phyloP scores from a whole-genome alignment of 2,329 filamentous ascomycete genomes.

The Penicillium italicum region DNA sequence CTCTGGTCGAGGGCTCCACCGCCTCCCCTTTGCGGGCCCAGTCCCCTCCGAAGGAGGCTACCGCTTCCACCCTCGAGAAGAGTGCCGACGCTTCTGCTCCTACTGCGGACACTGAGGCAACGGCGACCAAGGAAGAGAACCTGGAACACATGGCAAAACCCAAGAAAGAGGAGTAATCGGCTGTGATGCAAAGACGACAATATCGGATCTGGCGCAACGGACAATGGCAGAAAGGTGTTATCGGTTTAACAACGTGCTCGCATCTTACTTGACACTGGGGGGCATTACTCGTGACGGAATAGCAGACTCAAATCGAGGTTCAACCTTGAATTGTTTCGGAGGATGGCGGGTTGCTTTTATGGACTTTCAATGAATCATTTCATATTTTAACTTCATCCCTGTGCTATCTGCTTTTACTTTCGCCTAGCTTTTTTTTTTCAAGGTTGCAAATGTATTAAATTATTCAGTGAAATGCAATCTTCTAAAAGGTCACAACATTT shows the following conservation, averaged over 20 bases:
- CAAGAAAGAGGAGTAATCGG: conserved; percentile 32
- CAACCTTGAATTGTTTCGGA: not conserved
- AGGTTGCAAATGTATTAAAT: conserved; percentile 6
- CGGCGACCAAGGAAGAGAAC: conserved; percentile 14
- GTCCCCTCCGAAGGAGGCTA: conserved; percentile 22
- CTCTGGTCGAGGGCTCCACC: conserved; percentile 18
- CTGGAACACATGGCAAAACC: conserved; percentile 22
- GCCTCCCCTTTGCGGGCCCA: conserved; percentile 15
- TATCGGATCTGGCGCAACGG: conserved; percentile 36
- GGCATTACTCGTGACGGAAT: conserved; percentile 8
- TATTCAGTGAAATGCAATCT: conserved; percentile 1
- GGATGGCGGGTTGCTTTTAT: conserved; percentile 3
- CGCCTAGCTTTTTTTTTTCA: not conserved
- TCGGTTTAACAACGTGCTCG: conserved; percentile 24
- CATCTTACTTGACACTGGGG: conserved; percentile 15
- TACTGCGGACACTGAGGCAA: conserved; percentile 13
- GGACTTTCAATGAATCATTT: conserved; percentile 7
- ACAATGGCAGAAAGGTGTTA: conserved; percentile 39
- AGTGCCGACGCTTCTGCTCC: conserved; percentile 5
- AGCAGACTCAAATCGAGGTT: conserved; percentile 6
- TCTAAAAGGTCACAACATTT: not conserved
- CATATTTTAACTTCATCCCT: conserved; percentile 1
- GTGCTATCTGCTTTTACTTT: conserved; percentile 5
- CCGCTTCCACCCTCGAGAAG: conserved; percentile 12
- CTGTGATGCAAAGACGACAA: conserved; percentile 20